Evolutionary conservation across 2,329 filamentous ascomycete species (phyloP), one percentile per base, ranked within the genome.

Genomic region (Sclerotinia glacialis): DNA sequence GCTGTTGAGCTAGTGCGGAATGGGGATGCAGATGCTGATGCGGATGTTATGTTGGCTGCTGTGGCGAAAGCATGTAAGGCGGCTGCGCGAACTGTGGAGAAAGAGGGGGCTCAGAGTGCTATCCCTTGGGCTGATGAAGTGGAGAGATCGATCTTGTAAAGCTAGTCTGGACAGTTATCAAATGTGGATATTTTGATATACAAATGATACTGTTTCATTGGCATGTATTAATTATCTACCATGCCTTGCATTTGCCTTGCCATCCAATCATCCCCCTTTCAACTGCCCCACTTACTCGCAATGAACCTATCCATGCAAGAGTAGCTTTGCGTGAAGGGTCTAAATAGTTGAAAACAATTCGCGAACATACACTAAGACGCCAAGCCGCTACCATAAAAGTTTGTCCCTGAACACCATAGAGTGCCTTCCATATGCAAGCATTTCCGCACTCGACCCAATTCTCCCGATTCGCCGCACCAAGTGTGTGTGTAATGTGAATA

Each of bases 1-100:
- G 90, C 92, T 3, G 85, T 95, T 34, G 85, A 87, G 67, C 84
- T 89, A 40, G 91, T 91, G 49, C 82, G 67, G 7, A 69, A 66
- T 46, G 77, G 78, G 67, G 78, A 77, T 34, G 76, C 80, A 14
- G 74, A 76, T 34, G 76, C 80, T 16, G 74, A 76, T 14, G 76
- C 78, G 23, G 76, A 80, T 12, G 55, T 26, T 18, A 50, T 64
- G 44, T 14, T 64, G 9, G 37, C 21, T 23, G 87, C 89, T 0
- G 83, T 90, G 56, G 77, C 78, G 55, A 83, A 82, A 76, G 86
- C 88, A 1, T 89, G 88, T 67, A 78, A 79, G 66, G 88, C 86
- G 1, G 87, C 90, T 0, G 85, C 84, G 1, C 82, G 82, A 77
- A 89, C 87, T n/a, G 87, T 91, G 18, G 83, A 89, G 77, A 85